Percentiles rank a stretch among this genome's conserved stretches.
These are phyloP conservation scores for Mycena metata DNA, from an alignment of 768 basidiomycete genomes.

Conservation along the genomic window DNA sequence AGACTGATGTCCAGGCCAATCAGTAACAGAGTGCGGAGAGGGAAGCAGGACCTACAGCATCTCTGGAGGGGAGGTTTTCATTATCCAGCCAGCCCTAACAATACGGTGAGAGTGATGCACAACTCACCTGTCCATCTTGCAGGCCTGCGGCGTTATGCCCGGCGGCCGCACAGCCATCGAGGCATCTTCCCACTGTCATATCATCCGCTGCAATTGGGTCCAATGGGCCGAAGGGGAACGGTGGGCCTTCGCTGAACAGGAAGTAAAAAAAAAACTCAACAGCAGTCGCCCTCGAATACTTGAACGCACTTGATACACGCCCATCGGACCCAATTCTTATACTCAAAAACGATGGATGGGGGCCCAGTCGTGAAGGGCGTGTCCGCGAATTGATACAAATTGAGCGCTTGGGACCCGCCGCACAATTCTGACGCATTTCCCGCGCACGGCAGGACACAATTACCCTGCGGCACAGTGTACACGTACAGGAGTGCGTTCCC, in stretches of 20 bases:
- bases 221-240: slow-evolving; percentile 31
- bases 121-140: slow-evolving; percentile 37
- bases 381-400: slow-evolving; percentile 39
- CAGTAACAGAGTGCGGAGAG: neutral
- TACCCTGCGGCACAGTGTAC: slow-evolving; percentile 20
- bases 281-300: neutral
- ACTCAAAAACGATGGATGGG: slow-evolving; percentile 18
- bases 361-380: slow-evolving; percentile 39
- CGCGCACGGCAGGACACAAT: slow-evolving; percentile 36
- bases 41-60: slow-evolving; percentile 2
- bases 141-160: slow-evolving; percentile 38
- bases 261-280: neutral
- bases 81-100: too few relatives aligned
- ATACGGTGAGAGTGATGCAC: neutral
- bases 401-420: slow-evolving; percentile 39
- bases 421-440: slow-evolving; percentile 39
- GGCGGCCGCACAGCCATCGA: slow-evolving; percentile 36
- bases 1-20: neutral
- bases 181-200: slow-evolving; percentile 41
- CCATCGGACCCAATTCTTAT: slow-evolving; percentile 33
- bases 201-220: slow-evolving; percentile 32
- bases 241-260: slow-evolving; percentile 8
- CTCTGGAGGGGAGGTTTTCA: neutral
- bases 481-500: slow-evolving; percentile 41
- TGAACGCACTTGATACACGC: slow-evolving; percentile 37